phyloP scores from a whole-genome alignment of 495 filamentous ascomycete genomes.

The Annulohypoxylon nitens region DNA sequence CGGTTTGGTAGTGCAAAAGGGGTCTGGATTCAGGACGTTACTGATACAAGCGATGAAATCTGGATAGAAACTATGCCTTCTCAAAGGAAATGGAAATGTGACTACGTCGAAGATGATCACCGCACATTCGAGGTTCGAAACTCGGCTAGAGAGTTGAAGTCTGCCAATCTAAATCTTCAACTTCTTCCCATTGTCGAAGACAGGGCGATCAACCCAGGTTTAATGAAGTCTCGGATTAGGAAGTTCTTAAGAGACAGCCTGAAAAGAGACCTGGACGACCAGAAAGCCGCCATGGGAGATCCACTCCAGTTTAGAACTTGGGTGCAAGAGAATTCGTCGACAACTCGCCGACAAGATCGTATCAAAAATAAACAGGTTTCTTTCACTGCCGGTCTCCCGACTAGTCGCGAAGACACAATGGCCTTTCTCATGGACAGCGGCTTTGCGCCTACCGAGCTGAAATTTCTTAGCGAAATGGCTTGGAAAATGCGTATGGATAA shows the following conservation, averaged over 20 bases:
- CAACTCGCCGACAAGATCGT: conserved; percentile 51
- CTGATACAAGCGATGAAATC: conserved; percentile 55
- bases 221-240: conserved; percentile 68
- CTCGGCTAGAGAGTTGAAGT: conserved; percentile 70
- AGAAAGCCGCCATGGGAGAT: conserved; percentile 68
- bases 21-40: conserved; percentile 82
- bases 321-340: conserved; percentile 61
- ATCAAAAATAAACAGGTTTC: conserved; percentile 53
- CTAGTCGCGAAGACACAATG: conserved; percentile 63
- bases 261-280: conserved; percentile 68
- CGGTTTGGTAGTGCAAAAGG: conserved; percentile 90
- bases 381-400: conserved; percentile 68
- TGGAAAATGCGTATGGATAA: conserved; percentile 66
- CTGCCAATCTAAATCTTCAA: conserved; percentile 80
- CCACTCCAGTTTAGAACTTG: conserved; percentile 67
- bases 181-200: conserved; percentile 82
- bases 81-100: conserved; percentile 82
- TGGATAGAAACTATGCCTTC: conserved; percentile 87
- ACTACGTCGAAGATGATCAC: conserved; percentile 62
- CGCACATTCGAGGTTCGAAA: conserved; percentile 80
- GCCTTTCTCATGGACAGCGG: conserved; percentile 72
- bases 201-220: conserved; percentile 64
- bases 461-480: conserved; percentile 70
- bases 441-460: conserved; percentile 71
- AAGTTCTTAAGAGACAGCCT: conserved; percentile 71